Base-by-base conservation (phyloP, 75 land plant species). In the Pinus tabuliformis region DNA sequence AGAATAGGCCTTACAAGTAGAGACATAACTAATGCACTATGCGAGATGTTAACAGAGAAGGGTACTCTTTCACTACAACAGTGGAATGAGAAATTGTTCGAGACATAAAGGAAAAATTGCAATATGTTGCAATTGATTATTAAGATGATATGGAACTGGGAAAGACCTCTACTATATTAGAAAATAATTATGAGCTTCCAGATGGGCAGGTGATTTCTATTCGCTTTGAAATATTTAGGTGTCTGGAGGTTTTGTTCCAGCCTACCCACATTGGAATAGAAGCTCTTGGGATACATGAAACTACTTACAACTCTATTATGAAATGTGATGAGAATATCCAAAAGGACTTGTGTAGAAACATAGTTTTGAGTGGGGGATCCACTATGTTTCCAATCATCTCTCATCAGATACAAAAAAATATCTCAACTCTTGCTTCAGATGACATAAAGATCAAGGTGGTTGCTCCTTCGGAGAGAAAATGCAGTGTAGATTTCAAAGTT, bases 281-380 rank as follows among this genome's bases (percentile, higher is more conserved):
- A 37, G 78, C 81, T 52, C 73, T 77, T 8, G 75, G 78, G 13
- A 79, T 42, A 42, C 45, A 42, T 42, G 45, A 42, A 42, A 42
- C 45, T 42, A 42, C 45, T 42, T 42, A 42, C 45, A 42, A 42
- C 45, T 42, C 45, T 42, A 42, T 42, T 5, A 42, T 42, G 45
- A 4, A 6, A 42, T 42, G 45, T 42, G 6, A 79, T 74, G 81
- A 74, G 24, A 77, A 79, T 59, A 73, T 79, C 24, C 24, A 78
- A 30, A 79, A 79, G 81, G 77, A 79, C 77, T 42, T 79, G 62
- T 79, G 73, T 56, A 77, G 81, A 33, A 79, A 79, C 45, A 42
- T 42, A 42, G 45, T 42, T 42, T 42, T 42, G 45, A 42, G 45
- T 42, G 45, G 45, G 4, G 81, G 81, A n/a, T 78, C 72, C 3